Evolutionary conservation across 805 yeast species (phyloP).

Genomic region (Yamadazyma takamatsuzukensis): DNA sequence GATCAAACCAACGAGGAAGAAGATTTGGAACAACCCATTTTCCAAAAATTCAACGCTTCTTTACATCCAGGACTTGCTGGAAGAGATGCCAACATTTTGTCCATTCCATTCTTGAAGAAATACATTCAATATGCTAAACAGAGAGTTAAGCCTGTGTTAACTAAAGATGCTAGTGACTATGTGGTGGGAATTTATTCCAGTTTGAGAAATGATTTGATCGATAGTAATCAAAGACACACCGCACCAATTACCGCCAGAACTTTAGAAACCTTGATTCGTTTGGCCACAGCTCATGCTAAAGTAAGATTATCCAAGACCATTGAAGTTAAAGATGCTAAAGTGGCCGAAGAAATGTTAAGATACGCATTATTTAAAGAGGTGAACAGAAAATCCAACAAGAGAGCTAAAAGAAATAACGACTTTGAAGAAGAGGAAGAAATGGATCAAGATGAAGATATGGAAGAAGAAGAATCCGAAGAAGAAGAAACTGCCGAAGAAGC

Average conservation of each 20-base stretch:
- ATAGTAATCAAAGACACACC: slow-evolving; percentile 66
- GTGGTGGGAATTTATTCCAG: slow-evolving; percentile 79
- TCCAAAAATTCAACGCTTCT: slow-evolving; percentile 76
- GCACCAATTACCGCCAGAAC: slow-evolving; percentile 99
- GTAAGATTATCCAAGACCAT: slow-evolving; percentile 79
- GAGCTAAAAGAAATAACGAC: slow-evolving; percentile 25
- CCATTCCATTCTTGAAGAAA: slow-evolving; percentile 84
- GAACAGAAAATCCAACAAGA: slow-evolving; percentile 35
- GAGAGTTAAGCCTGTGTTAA: slow-evolving; percentile 76
- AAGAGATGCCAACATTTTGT: slow-evolving; percentile 37
- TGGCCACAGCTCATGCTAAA: slow-evolving; percentile 95
- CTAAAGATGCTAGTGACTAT: slow-evolving; percentile 71
- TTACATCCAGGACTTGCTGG: slow-evolving; percentile 72
- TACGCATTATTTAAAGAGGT: slow-evolving; percentile 84
- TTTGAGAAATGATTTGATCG: slow-evolving; percentile 69
- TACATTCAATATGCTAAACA: slow-evolving; percentile 92
- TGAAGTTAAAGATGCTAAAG: slow-evolving; percentile 71
- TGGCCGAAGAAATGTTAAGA: slow-evolving; percentile 81
- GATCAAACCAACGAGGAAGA: slow-evolving; percentile 42
- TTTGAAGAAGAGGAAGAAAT: slow-evolving; percentile 31
- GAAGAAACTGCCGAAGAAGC: slow-evolving; percentile 17
- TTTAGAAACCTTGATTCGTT: slow-evolving; percentile 88
- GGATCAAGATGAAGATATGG: slow-evolving; percentile 24
- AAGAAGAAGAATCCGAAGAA: slow-evolving; percentile 20
- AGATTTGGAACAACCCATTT: slow-evolving; percentile 57